These are phyloP conservation scores for Salmacisia buchloeana DNA, from an alignment of 1,284 basidiomycete species.

Conservation along the genomic window DNA sequence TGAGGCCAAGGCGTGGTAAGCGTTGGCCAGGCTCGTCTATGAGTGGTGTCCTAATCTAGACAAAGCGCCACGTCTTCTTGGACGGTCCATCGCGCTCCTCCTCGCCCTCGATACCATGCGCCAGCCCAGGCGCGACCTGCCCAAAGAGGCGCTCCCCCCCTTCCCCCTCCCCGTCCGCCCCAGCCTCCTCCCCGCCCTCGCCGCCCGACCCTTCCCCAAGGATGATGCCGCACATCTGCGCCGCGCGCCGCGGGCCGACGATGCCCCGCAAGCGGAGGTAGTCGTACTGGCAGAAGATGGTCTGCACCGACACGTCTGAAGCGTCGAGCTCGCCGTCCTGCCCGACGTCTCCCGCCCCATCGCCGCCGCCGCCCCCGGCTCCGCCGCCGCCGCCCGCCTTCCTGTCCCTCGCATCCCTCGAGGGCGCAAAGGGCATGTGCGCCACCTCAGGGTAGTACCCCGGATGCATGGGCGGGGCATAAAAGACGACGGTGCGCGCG, in stretches of 20 bases:
- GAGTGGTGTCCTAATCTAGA: not conserved
- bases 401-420: not conserved
- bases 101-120: not conserved
- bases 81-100: not conserved
- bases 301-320: conserved; percentile 61
- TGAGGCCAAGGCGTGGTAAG: too few species aligned
- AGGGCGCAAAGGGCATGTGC: conserved; percentile 66
- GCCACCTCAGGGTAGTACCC: conserved; percentile 86
- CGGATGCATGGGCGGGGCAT: conserved; percentile 80
- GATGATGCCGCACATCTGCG: not conserved
- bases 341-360: too few species aligned
- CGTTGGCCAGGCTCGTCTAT: too few species aligned
- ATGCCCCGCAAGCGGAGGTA: conserved; percentile 78
- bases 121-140: not conserved
- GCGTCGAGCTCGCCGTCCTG: too few species aligned
- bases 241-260: conserved; percentile 50
- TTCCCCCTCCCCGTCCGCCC: not conserved
- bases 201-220: not conserved
- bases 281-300: conserved; percentile 82
- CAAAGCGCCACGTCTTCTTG: conserved; percentile 4
- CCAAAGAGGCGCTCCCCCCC: not conserved
- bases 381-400: not conserved
- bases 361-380: too few species aligned
- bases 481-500: conserved; percentile 85
- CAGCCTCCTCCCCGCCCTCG: not conserved